Conservation (phyloP, 208 protist genomes). For the Crithidia sp. region DNA sequence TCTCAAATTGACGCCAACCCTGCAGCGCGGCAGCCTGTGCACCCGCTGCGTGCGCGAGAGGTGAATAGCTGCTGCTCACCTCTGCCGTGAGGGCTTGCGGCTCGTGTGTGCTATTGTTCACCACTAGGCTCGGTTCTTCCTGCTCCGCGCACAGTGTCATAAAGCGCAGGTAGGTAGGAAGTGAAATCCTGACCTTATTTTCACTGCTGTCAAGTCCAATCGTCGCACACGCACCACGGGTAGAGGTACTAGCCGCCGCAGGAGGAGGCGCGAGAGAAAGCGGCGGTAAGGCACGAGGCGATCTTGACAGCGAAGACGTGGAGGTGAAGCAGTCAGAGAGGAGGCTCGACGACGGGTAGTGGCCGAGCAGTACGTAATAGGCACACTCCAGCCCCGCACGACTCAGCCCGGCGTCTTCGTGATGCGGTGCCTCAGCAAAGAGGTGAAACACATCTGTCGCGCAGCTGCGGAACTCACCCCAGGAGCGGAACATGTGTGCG, state of each 20-base stretch:
- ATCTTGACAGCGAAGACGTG: too few relatives aligned
- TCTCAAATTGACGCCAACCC: constrained; percentile 46
- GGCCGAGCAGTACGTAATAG: constrained; percentile 38
- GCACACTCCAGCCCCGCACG: constrained; percentile 27
- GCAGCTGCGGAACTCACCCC: constrained; percentile 48
- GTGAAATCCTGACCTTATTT: background rate
- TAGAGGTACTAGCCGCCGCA: too few relatives aligned
- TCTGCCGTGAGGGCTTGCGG: background rate
- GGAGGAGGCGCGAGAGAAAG: too few relatives aligned
- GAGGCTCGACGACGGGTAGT: constrained; percentile 21
- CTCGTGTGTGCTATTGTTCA: background rate
- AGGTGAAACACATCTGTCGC: constrained; percentile 53
- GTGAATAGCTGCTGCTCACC: background rate
- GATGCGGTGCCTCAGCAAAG: constrained; percentile 18
- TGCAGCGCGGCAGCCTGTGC: constrained; percentile 12
- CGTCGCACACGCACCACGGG: too few relatives aligned
- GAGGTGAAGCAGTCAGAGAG: constrained; percentile 15
- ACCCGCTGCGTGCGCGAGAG: background rate
- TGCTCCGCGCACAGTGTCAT: constrained; percentile 30
- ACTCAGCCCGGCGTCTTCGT: constrained; percentile 4
- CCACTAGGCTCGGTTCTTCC: constrained; percentile 23
- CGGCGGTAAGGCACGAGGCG: too few relatives aligned
- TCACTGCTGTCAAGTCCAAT: too few relatives aligned
- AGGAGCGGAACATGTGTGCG: constrained; percentile 58
- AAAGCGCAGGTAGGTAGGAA: constrained; percentile 24